phyloP scores from a whole-genome alignment of 306 rosid genomes.

The Rosa multiflora region DNA sequence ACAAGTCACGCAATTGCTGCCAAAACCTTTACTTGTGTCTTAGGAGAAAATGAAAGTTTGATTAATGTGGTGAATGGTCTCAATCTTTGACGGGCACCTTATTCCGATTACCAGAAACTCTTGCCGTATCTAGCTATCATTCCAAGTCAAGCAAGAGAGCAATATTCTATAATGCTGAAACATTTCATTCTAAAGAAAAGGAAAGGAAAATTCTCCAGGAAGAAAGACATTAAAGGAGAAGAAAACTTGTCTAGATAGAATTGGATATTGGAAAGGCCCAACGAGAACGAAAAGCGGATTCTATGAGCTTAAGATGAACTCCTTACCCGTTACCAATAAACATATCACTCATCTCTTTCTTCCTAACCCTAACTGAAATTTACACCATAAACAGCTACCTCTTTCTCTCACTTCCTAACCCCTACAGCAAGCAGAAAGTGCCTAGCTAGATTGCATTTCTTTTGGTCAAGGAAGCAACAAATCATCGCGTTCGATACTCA shows the following conservation, averaged over 20 bases:
- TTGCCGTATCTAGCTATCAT: neutral
- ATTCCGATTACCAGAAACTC: neutral
- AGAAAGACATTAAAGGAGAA: neutral
- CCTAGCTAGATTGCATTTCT: neutral
- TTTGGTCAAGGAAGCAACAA: neutral
- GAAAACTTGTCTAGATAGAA: neutral
- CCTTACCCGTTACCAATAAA: neutral
- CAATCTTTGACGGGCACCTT: slow-evolving; percentile 29
- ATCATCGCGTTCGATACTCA: neutral
- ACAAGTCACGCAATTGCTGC: slow-evolving; percentile 52
- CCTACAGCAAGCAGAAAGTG: neutral
- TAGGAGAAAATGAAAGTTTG: slow-evolving; percentile 29
- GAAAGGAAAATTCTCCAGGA: neutral
- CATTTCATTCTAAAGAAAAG: neutral
- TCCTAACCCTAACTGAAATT: neutral
- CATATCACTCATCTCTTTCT: neutral
- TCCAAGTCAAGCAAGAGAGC: slow-evolving; percentile 4
- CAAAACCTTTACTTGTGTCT: slow-evolving; percentile 25
- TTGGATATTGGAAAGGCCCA: neutral
- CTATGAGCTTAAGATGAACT: neutral
- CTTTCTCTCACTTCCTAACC: no score
- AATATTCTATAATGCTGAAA: neutral
- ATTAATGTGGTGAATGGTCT: slow-evolving; percentile 28
- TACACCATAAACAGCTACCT: neutral
- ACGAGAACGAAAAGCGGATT: neutral